phyloP scores from a whole-genome alignment of 306 rosid species.

The Acacia acuminata region DNA sequence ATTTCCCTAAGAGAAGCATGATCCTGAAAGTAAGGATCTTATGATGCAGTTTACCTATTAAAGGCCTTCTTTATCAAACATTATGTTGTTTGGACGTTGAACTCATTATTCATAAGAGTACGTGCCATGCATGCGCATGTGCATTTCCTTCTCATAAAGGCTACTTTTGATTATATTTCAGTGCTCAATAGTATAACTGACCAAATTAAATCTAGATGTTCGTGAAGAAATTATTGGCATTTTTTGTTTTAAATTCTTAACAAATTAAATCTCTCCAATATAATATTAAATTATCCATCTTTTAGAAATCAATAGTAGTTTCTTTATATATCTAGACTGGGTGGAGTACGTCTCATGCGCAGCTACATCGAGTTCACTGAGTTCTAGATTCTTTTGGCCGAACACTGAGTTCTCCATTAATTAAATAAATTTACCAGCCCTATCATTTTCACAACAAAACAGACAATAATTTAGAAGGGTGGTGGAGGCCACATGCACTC shows the following conservation, averaged over 20 bases:
- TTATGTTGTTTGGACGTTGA: not conserved
- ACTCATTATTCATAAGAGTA: not conserved
- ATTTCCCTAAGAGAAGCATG: not conserved
- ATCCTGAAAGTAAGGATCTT: not conserved
- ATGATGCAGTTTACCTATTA: not conserved
- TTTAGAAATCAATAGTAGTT: not conserved
- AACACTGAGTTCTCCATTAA: too few relatives aligned
- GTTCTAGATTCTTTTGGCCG: too few relatives aligned
- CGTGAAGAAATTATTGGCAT: too few relatives aligned
- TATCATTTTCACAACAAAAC: too few relatives aligned
- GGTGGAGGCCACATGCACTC: too few relatives aligned
- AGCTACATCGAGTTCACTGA: too few relatives aligned
- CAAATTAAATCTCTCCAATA: not conserved
- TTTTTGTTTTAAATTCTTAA: too few relatives aligned
- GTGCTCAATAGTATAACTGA: not conserved
- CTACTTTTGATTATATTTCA: not conserved
- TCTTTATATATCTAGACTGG: not conserved
- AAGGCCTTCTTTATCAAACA: not conserved
- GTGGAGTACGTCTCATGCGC: too few relatives aligned
- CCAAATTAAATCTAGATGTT: too few relatives aligned
- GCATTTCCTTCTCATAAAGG: not conserved
- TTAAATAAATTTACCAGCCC: too few relatives aligned
- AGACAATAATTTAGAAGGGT: too few relatives aligned
- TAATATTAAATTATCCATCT: not conserved
- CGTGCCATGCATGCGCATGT: not conserved